phyloP scores from a whole-genome alignment of 2,329 filamentous ascomycete genomes.

The Aspergillus sp. region DNA sequence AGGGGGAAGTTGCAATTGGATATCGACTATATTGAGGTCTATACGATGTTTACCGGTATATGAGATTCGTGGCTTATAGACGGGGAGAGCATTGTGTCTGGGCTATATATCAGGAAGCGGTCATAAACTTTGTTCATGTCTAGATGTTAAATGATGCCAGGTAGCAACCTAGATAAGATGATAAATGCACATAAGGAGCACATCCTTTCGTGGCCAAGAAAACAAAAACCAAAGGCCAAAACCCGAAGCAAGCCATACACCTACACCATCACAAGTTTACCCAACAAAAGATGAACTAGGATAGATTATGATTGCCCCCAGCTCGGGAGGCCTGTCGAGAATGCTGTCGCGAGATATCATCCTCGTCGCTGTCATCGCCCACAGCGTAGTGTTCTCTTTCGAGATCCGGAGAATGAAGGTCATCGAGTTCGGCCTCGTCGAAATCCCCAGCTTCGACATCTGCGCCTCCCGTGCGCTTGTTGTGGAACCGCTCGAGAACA shows the following conservation, averaged over 20 bases:
- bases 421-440: constrained; percentile 62
- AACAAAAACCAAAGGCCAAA: constrained; percentile 1
- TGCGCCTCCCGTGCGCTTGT: constrained; percentile 39
- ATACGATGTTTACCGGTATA: too few species aligned
- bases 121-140: constrained; percentile 14
- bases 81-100: background rate
- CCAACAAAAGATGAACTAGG: constrained; percentile 7
- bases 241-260: constrained; percentile 6
- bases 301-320: constrained; percentile 8
- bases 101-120: background rate
- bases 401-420: constrained; percentile 46
- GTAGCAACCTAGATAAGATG: background rate
- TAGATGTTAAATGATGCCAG: constrained; percentile 7
- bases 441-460: constrained; percentile 65
- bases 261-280: constrained; percentile 2
- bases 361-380: constrained; percentile 49
- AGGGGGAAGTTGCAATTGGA: background rate
- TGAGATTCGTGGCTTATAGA: too few species aligned
- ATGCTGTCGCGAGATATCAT: constrained; percentile 24
- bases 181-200: background rate
- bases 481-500: constrained; percentile 52
- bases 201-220: background rate
- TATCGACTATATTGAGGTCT: too few species aligned
- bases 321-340: constrained; percentile 12
- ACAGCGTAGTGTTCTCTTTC: constrained; percentile 49